A percentile compares a stretch with the other conserved stretches of the same genome.
These are phyloP conservation scores for Kregervanrija delftensis DNA, from an alignment of 805 yeast genomes.

Conservation along the genomic window DNA sequence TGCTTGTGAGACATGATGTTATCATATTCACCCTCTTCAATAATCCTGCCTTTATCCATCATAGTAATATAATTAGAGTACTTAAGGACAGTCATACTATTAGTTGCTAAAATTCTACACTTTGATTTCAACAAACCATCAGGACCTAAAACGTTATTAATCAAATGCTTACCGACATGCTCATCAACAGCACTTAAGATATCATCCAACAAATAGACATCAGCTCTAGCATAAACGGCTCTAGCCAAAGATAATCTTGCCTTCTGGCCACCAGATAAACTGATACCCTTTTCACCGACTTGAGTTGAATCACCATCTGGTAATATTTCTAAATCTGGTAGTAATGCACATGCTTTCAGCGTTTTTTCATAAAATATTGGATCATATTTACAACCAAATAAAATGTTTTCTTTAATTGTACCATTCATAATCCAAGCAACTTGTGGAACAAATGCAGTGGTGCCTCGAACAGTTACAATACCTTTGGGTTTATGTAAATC, in stretches of 20 bases:
- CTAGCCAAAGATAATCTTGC: slow-evolving; percentile 92
- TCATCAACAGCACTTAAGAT: slow-evolving; percentile 96
- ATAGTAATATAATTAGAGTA: slow-evolving; percentile 57
- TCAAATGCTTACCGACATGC: slow-evolving; percentile 86
- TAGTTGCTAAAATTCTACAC: slow-evolving; percentile 53
- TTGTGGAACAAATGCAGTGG: slow-evolving; percentile 57
- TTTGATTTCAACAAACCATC: slow-evolving; percentile 44
- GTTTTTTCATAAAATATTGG: slow-evolving; percentile 75
- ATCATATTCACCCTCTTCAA: slow-evolving; percentile 58
- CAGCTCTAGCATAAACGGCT: slow-evolving; percentile 93
- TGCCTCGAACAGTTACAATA: slow-evolving; percentile 35
- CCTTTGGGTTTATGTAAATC: slow-evolving; percentile 31
- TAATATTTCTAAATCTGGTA: slow-evolving; percentile 67
- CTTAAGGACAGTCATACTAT: slow-evolving; percentile 46
- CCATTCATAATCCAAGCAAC: slow-evolving; percentile 98
- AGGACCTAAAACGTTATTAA: slow-evolving; percentile 44
- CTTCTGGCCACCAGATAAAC: slow-evolving; percentile 96
- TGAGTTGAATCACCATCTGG: slow-evolving; percentile 88
- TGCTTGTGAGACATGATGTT: slow-evolving; percentile 34
- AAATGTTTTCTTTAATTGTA: slow-evolving; percentile 80
- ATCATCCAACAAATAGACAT: slow-evolving; percentile 84
- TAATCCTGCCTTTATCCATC: slow-evolving; percentile 53
- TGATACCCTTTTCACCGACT: slow-evolving; percentile 96
- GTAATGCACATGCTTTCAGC: slow-evolving; percentile 80
- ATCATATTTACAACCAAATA: slow-evolving; percentile 84